Percentiles rank a stretch among this genome's conserved stretches.
These are phyloP conservation scores for Mayamaea pseudoterrestris DNA, from an alignment of 108 stramenopile genomes.

Conservation along the genomic window DNA sequence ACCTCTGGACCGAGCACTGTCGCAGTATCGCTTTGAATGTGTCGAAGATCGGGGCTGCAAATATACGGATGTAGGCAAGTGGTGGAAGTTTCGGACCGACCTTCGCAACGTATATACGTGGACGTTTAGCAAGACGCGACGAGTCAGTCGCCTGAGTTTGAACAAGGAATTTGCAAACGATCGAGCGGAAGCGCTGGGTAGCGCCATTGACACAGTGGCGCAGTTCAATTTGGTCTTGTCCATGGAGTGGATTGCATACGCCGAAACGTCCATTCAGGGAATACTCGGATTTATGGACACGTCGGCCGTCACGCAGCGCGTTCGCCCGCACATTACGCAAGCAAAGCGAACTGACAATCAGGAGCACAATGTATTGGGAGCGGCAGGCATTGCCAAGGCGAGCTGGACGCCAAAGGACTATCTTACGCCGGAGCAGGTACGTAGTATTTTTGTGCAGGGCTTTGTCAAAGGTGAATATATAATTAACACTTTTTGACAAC, in stretches of 20 bases:
- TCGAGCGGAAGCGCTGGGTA: constrained; percentile 37
- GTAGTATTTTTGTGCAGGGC: no score
- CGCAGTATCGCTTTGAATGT: constrained; percentile 79
- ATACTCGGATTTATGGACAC: constrained; percentile 62
- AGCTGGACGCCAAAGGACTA: constrained; percentile 63
- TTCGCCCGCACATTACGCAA: constrained; percentile 60
- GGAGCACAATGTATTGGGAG: constrained; percentile 52
- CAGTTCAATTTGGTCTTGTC: constrained; percentile 58
- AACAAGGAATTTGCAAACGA: no score
- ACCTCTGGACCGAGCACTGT: constrained; percentile 68
- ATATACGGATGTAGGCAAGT: constrained; percentile 49
- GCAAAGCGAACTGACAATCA: constrained; percentile 51
- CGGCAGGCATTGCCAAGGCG: constrained; percentile 57
- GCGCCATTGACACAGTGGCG: constrained; percentile 51
- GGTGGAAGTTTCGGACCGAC: neutral
- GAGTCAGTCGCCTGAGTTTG: no score
- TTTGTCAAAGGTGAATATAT: no score
- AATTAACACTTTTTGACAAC: no score
- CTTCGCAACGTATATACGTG: neutral
- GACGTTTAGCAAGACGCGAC: no score
- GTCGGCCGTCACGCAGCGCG: constrained; percentile 42
- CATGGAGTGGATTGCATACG: constrained; percentile 80
- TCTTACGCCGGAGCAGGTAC: constrained; percentile 27
- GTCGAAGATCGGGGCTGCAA: constrained; percentile 69
- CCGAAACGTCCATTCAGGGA: constrained; percentile 31